Evolutionary conservation across 805 yeast species (phyloP), one percentile per base, ranked within the genome.

Genomic region (Yarrowia divulgata): DNA sequence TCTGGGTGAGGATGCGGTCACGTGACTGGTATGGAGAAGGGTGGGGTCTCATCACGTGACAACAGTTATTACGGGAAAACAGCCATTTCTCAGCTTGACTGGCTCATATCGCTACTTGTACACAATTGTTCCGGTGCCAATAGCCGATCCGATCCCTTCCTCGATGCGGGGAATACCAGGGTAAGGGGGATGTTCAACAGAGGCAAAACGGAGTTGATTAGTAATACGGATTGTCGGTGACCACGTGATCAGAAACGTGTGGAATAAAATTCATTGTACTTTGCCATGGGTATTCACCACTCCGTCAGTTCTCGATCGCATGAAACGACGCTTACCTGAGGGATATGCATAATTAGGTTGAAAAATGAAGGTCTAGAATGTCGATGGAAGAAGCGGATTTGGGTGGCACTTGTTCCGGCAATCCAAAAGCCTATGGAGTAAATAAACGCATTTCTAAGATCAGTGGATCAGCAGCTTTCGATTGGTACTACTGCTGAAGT

Each of bases 151-250:
- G 8, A 18, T 9, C 6, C 8, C 5, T 18, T 35, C 58, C 42
- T 52, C 58, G 58, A 52, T 52, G 58, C 58, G 58, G 58, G 58
- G 58, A 52, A 52, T 19, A 23, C 29, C 4, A 52, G 42, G 58
- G 58, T 52, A 18, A 35, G 43, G 58, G 57, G n/a, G n/a, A 35
- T 9, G 4, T 7, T n/a, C n/a, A 14, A 18, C 29, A 19, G 54
- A 32, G 54, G 54, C 54, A 49, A 49, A 7, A 40, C 18, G 43
- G n/a, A 40, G 9, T 6, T 14, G 52, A 50, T 50, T 37, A 52
- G 43, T 37, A 32, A 49, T 49, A 29, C 13, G 10, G n/a, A 9
- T 4, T 5, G 39, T 2, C n/a, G 54, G 6, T 29, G 34, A 29
- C 29, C 54, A 49, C 54, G 54, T 49, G 39, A 49, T 16, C n/a